phyloP scores from a whole-genome alignment of 495 filamentous ascomycete species.

The Penicillium subrubescens region DNA sequence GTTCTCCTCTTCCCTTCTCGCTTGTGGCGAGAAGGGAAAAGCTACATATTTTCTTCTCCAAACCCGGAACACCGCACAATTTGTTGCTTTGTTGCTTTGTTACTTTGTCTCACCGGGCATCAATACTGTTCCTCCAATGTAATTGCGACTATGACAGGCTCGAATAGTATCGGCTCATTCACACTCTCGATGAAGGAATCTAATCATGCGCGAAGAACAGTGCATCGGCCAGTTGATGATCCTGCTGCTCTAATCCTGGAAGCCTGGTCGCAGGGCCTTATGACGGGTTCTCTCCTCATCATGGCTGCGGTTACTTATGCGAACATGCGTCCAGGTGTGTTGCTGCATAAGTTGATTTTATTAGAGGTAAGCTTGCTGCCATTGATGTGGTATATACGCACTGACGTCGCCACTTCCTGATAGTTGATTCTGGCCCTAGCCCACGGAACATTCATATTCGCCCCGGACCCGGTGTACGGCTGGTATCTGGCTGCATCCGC shows the following conservation, averaged over 20 bases:
- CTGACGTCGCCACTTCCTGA: background rate
- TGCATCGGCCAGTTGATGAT: conserved; percentile 7
- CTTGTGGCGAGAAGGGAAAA: background rate
- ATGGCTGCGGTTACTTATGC: conserved; percentile 31
- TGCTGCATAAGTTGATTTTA: conserved; percentile 39
- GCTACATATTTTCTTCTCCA: background rate
- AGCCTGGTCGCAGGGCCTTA: conserved; percentile 37
- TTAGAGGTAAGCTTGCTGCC: conserved; percentile 25
- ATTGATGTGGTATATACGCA: background rate
- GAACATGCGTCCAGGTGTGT: conserved; percentile 31
- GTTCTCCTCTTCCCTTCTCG: background rate
- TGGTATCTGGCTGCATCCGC: conserved; percentile 37
- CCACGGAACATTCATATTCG: conserved; percentile 37
- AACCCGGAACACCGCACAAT: background rate
- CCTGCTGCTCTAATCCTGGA: conserved; percentile 27
- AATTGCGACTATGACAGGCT: background rate
- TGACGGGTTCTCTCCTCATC: conserved; percentile 33
- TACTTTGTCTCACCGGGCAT: background rate
- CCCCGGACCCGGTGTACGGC: conserved; percentile 25
- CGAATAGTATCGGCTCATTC: background rate
- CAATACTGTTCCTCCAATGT: background rate
- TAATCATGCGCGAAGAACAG: background rate
- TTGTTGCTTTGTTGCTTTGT: background rate
- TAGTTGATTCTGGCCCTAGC: conserved; percentile 16
- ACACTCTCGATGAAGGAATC: background rate